Evolutionary conservation across 345 rosid genomes (phyloP), one percentile per base, ranked within the genome.

Genomic region (Raphanus raphanistrum): DNA sequence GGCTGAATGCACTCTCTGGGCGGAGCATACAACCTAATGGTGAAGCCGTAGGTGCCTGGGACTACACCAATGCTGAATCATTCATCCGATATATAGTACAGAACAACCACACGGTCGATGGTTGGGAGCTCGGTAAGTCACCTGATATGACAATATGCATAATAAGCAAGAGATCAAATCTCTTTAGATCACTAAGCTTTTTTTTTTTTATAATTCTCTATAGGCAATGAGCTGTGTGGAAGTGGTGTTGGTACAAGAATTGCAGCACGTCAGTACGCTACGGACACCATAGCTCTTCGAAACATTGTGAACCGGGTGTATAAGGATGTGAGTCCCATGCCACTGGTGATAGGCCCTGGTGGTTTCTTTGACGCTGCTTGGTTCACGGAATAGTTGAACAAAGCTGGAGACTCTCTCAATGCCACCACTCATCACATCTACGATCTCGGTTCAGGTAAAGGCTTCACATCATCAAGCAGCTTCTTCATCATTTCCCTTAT

Each of bases 161-260:
- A 21, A 21, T 21, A 21, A 21, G 21, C 21, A 21, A 21, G 21
- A 21, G 21, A 21, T 21, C 21, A 74, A 54, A 41, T 68, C 6
- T 31, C 61, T n/a, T 25, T 0, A 55, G 17, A 74, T 59, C 45
- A 1, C 5, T 29, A 32, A 13, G 8, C 32, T 15, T 71, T 21
- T 72, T 62, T 35, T 74, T 32, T 9, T 68, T 8, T 70, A 38
- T 35, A 2, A 28, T 75, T 71, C 15, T 66, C 78, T 8, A 71
- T 77, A 95, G 99, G 99, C 29, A 92, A 92, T 82, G 99, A 95
- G 78, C 73, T 95, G 83, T 57, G 96, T 70, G 96, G 97, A 71
- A 68, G 43, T 52, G 98, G 99, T 60, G 85, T 92, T 21, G 99
- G 98, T 74, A 78, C 93, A 38, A 82, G 87, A 70, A 84, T 93